phyloP scores from a whole-genome alignment of 331 rosid genomes.

The Spiraea crenata region DNA sequence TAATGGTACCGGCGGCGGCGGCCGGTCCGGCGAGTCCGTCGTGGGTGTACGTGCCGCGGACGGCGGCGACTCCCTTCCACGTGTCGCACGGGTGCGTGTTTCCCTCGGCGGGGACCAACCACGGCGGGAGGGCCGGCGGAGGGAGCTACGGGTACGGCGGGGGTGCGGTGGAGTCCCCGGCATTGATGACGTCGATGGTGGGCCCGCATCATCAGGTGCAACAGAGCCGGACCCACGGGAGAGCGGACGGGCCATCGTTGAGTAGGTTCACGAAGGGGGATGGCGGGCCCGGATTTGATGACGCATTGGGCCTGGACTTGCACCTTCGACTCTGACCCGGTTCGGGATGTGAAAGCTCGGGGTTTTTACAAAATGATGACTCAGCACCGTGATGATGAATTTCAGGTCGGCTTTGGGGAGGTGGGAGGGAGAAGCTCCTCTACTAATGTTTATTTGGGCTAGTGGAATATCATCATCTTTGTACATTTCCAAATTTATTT shows the following conservation, averaged over 20 bases:
- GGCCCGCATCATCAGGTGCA: slow-evolving; percentile 31
- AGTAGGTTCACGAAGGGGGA: slow-evolving; percentile 69
- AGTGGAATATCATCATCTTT: slow-evolving; percentile 26
- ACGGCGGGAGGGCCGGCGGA: slow-evolving; percentile 35
- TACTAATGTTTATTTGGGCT: slow-evolving; percentile 18
- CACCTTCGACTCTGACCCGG: slow-evolving; percentile 64
- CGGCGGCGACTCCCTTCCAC: slow-evolving; percentile 58
- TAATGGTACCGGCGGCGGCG: slow-evolving; percentile 39
- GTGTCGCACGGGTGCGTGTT: slow-evolving; percentile 86
- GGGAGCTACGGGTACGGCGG: slow-evolving; percentile 43
- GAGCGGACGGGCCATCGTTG: slow-evolving; percentile 70
- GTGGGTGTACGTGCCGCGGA: slow-evolving; percentile 64
- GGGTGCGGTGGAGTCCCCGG: slow-evolving; percentile 45
- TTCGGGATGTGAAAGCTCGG: slow-evolving; percentile 32
- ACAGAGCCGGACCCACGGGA: slow-evolving; percentile 44
- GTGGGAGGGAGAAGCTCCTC: not conserved
- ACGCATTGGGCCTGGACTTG: slow-evolving; percentile 79
- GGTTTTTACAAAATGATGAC: slow-evolving; percentile 29
- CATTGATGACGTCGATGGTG: slow-evolving; percentile 56
- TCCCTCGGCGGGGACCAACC: slow-evolving; percentile 31
- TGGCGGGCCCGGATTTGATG: slow-evolving; percentile 73
- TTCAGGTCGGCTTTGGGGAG: slow-evolving; percentile 2
- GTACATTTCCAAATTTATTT: slow-evolving; percentile 59
- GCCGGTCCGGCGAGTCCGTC: slow-evolving; percentile 32
- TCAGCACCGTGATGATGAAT: slow-evolving; percentile 8